phyloP scores from a whole-genome alignment of 805 yeast genomes.

The Tetrapisispora namnaoensis region DNA sequence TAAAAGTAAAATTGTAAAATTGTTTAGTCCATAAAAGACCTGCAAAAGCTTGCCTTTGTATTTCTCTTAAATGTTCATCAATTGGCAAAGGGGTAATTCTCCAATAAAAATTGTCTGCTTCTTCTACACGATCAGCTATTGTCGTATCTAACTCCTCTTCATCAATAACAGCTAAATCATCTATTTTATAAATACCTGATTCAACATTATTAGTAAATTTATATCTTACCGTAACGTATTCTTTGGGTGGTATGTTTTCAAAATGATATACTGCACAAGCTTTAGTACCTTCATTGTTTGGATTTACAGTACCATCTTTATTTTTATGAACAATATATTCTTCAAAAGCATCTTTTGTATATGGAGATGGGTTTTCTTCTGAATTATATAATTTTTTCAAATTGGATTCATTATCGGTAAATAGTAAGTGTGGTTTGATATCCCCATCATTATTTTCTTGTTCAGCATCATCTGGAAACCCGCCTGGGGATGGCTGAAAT shows the following conservation, averaged over 20 bases:
- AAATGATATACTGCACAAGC: slow-evolving; percentile 77
- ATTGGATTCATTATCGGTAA: slow-evolving; percentile 88
- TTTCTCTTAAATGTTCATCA: slow-evolving; percentile 64
- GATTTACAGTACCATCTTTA: slow-evolving; percentile 54
- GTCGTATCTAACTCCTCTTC: slow-evolving; percentile 64
- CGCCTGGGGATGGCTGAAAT: slow-evolving; percentile 85
- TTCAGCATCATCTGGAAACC: slow-evolving; percentile 35
- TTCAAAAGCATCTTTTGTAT: slow-evolving; percentile 86
- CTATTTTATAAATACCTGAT: slow-evolving; percentile 20
- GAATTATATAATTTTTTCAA: slow-evolving; percentile 54
- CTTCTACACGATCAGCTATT: slow-evolving; percentile 64
- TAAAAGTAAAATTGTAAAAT: slow-evolving; percentile 76
- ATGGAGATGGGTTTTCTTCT: slow-evolving; percentile 44
- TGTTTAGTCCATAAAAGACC: slow-evolving; percentile 92
- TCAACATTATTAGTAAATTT: slow-evolving; percentile 40
- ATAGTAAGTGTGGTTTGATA: slow-evolving; percentile 64
- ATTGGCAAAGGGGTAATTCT: slow-evolving; percentile 77
- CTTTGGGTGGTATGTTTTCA: slow-evolving; percentile 76
- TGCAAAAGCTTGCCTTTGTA: slow-evolving; percentile 90
- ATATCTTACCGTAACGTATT: slow-evolving; percentile 76
- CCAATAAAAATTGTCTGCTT: slow-evolving; percentile 91
- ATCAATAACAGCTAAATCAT: slow-evolving; percentile 41
- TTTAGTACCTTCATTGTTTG: slow-evolving; percentile 66
- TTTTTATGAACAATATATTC: slow-evolving; percentile 58
- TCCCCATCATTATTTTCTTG: slow-evolving; percentile 32